Evolutionary conservation across 768 basidiomycete genomes (phyloP), one percentile per base, ranked within the genome.

Genomic region (Fomitopsis serialis): DNA sequence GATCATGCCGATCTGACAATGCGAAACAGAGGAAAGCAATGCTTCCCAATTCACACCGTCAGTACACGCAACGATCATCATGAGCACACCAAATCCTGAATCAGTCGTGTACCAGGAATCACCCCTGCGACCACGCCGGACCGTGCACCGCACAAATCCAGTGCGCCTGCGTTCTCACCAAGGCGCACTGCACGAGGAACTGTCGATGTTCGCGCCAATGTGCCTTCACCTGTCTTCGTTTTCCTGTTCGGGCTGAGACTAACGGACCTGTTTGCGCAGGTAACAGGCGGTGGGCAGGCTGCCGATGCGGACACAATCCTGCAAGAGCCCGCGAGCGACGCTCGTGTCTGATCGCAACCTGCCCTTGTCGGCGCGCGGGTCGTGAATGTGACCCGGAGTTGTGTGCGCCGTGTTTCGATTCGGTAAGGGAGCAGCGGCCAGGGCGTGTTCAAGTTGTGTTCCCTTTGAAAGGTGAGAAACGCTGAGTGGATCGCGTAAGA

Each of bases 321-420:
- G 62, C 2, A 54, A 51, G n/a, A 19, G 64, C 58, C n/a, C n/a
- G n/a, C n/a, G n/a, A 49, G 34, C 45, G 19, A 11, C 47, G 62
- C 58, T 19, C 80, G 72, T 66, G 64, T 62, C n/a, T 75, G 67
- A 2, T 57, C 62, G 13, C 42, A 17, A 67, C 66, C 3, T 89
- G 87, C 58, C 73, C 76, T 9, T 90, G 87, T 61, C 70, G 66
- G 46, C 65, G 59, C 21, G 69, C 73, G 0, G 61, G 69, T 9
- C 72, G 81, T 34, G 88, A 89, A 63, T 90, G 88, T 54, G 85
- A 88, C 64, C 84, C 85, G 2, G 80, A 81, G 34, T 53, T 87
- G 9, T 90, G 88, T 55, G 6, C 59, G 11, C 69, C 69, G 12
- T 85, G 85, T 61, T 68, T 72, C 55, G 71, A 76, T 50, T 74